Base-by-base conservation (phyloP, 1,284 basidiomycete species). In the Fistulina hepatica region DNA sequence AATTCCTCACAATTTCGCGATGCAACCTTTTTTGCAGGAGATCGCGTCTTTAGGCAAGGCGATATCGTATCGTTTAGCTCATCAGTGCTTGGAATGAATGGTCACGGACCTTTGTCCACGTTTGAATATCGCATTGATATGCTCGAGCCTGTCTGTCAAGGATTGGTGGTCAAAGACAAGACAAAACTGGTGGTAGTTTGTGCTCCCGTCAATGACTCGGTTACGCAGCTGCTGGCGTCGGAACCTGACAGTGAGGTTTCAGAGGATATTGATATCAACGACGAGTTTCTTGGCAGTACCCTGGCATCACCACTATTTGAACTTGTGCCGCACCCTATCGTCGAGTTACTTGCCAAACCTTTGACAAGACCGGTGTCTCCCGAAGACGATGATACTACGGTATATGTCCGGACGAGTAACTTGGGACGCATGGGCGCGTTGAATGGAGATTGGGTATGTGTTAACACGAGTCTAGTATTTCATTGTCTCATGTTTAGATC, bases 361-460 rank as follows among this genome's bases (percentile, higher is more conserved):
- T 51, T 75, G 17, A 37, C 48, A 30, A 46, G 47, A 5, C 57
- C 58, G 3, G 45, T 63, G 3, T 60, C 61, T 16, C 6, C 23
- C 2, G 34, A 48, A n/a, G 49, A 61, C 10, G 71, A 76, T 42
- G 61, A 73, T 36, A 60, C 54, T 32, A 69, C 71, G 2, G 45
- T 83, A 1, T 80, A 73, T 48, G 46, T 80, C 19, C 63, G 68
- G 16, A 74, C 78, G 3, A 54, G 63, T 13, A 80, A 85, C 37
- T 64, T 97, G 12, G 76, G 76, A 9, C 66, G 69, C 34, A 59
- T 90, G 20, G 91, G 90, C 1, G 60, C 86, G 4, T 73, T 93
- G 46, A 78, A 79, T 47, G 85, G 86, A 22, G 89, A 95, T 55
- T 94, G 91, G 91, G 90, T 88, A 50, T 48, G 79, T 53, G n/a